These are phyloP conservation scores for Aureobasidium subglaciale DNA, from an alignment of 2,329 filamentous ascomycete genomes.

Conservation along the genomic window DNA sequence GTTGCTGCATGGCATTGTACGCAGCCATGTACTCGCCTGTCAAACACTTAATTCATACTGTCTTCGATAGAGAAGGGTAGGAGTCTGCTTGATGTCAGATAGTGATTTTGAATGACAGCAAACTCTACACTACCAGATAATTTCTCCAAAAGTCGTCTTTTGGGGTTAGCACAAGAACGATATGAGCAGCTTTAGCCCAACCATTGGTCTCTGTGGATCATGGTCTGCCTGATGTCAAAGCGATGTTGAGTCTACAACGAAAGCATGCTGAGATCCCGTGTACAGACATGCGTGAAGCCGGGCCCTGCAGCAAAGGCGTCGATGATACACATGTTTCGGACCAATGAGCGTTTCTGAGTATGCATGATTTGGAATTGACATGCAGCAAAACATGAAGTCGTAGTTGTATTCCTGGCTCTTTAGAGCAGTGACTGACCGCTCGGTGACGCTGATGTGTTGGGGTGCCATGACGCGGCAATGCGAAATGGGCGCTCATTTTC, in stretches of 20 bases:
- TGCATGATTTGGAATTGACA: constrained; percentile 13
- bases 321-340: constrained; percentile 12
- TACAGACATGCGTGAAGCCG: constrained; percentile 1
- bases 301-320: constrained; percentile 3
- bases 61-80: neutral
- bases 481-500: constrained; percentile 30
- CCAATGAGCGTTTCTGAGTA: neutral
- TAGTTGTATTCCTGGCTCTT: neutral
- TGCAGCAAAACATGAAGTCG: neutral
- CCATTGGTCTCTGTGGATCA: neutral
- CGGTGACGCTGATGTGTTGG: neutral
- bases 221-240: neutral
- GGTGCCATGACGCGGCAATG: neutral
- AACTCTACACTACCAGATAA: constrained; percentile 4
- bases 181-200: neutral
- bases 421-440: neutral
- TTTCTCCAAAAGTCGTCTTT: neutral
- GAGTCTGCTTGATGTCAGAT: constrained; percentile 6
- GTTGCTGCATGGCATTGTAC: neutral
- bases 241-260: neutral
- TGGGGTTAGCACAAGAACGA: neutral
- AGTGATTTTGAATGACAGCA: neutral
- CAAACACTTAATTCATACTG: neutral
- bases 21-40: neutral
- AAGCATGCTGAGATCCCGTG: neutral